phyloP scores from a whole-genome alignment of 345 rosid genomes.

The Gossypium ekmanianum region DNA sequence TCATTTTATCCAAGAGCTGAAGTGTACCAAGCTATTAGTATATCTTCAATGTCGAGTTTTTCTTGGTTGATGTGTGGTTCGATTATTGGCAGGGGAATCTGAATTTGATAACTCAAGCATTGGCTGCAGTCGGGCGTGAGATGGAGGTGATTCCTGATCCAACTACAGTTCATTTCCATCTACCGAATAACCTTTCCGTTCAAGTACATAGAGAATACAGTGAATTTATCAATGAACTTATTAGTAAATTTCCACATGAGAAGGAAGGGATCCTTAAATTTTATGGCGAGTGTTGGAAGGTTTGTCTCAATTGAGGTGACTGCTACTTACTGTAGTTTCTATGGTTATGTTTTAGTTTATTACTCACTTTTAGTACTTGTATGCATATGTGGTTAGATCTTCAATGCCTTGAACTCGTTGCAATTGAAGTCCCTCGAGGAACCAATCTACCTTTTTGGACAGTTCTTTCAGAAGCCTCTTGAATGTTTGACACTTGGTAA shows the following conservation, averaged over 20 bases:
- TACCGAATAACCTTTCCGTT: slow-evolving; percentile 69
- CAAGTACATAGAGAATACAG: slow-evolving; percentile 67
- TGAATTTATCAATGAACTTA: slow-evolving; percentile 64
- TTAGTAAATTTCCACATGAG: slow-evolving; percentile 73
- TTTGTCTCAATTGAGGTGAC: slow-evolving; percentile 33
- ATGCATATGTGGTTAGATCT: slow-evolving; percentile 46
- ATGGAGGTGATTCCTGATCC: slow-evolving; percentile 96
- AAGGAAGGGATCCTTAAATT: slow-evolving; percentile 79
- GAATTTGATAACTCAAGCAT: slow-evolving; percentile 82
- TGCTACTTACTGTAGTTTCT: slow-evolving; percentile 10
- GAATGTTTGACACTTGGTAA: slow-evolving; percentile 90
- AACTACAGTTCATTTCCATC: slow-evolving; percentile 92
- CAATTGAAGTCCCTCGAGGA: slow-evolving; percentile 93
- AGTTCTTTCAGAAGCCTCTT: slow-evolving; percentile 85
- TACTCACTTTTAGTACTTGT: slow-evolving; percentile 16
- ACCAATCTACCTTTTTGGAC: slow-evolving; percentile 90
- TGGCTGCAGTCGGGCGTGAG: slow-evolving; percentile 82
- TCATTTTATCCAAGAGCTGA: no score
- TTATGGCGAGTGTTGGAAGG: slow-evolving; percentile 93
- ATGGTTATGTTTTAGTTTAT: slow-evolving; percentile 12
- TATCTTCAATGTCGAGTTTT: no score
- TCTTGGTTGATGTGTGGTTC: background rate
- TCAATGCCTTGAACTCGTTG: slow-evolving; percentile 83
- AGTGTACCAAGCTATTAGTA: no score
- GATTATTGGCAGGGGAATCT: slow-evolving; percentile 71